These are phyloP conservation scores for Pseudopyrenochaeta lycopersici DNA, from an alignment of 2,329 filamentous ascomycete species.

Conservation along the genomic window DNA sequence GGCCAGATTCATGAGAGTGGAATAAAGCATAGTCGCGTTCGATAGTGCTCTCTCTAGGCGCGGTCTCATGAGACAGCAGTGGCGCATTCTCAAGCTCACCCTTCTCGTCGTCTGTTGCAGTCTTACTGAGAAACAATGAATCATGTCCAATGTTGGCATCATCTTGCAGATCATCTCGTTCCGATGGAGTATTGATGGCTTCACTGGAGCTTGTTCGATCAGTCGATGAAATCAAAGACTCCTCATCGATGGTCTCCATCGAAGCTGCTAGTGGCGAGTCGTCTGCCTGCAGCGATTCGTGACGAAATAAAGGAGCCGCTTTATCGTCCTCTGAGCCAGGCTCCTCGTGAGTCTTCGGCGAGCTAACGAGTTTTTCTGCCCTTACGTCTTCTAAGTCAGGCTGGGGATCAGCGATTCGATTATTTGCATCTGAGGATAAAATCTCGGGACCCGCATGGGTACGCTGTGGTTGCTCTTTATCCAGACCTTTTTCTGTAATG, in stretches of 20 bases:
- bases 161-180: constrained; percentile 16
- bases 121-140: constrained; percentile 26
- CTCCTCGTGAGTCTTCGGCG: constrained; percentile 23
- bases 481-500: constrained; percentile 32
- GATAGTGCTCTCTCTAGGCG: constrained; percentile 2
- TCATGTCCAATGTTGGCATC: constrained; percentile 15
- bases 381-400: constrained; percentile 27
- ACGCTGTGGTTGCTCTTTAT: constrained; percentile 28
- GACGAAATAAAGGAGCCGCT: constrained; percentile 41
- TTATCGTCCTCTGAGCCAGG: constrained; percentile 24
- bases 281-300: constrained; percentile 37
- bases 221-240: constrained; percentile 23
- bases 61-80: constrained; percentile 21
- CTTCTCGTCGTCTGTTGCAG: neutral
- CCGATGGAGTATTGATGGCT: constrained; percentile 27
- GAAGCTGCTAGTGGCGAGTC: constrained; percentile 6
- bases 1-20: constrained; percentile 30
- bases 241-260: constrained; percentile 29
- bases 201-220: constrained; percentile 30
- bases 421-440: constrained; percentile 20
- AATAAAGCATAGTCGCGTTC: constrained; percentile 22
- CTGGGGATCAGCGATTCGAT: constrained; percentile 33
- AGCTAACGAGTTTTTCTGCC: constrained; percentile 33
- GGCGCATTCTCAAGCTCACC: constrained; percentile 18
- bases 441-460: constrained; percentile 17